Evolutionary conservation across 202 grass and related monocot genomes (phyloP).

Genomic region (Panicum hallii): DNA sequence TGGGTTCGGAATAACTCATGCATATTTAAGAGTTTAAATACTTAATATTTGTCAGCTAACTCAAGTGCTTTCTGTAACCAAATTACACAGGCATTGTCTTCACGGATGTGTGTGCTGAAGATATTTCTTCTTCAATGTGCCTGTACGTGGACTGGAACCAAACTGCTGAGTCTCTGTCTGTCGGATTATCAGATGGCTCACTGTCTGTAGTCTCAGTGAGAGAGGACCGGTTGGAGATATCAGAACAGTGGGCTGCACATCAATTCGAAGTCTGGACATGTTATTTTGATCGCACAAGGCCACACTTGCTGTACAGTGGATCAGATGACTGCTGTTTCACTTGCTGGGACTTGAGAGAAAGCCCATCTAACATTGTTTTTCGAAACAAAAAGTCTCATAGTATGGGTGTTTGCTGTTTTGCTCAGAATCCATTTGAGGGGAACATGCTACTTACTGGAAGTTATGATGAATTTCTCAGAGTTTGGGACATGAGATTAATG

Average conservation of each 20-base stretch:
- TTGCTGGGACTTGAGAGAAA: constrained; percentile 87
- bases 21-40: constrained; percentile 19
- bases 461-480: constrained; percentile 92
- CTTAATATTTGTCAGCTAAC: constrained; percentile 32
- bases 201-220: constrained; percentile 69
- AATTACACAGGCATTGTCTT: constrained; percentile 61
- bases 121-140: constrained; percentile 91
- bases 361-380: constrained; percentile 62
- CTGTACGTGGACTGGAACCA: constrained; percentile 84
- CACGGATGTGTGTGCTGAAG: constrained; percentile 54
- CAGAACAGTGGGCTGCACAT: constrained; percentile 79
- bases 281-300: constrained; percentile 70
- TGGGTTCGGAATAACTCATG: neutral
- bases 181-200: constrained; percentile 89
- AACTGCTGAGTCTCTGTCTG: constrained; percentile 54
- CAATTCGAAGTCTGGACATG: constrained; percentile 93
- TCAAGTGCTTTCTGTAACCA: constrained; percentile 35
- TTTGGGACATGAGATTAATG: constrained; percentile 90
- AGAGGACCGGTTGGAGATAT: constrained; percentile 69
- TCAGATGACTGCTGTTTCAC: constrained; percentile 88
- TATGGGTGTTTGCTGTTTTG: constrained; percentile 92
- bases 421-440: constrained; percentile 66
- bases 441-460: constrained; percentile 85
- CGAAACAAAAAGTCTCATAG: constrained; percentile 71
- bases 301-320: constrained; percentile 80